Conservation (phyloP, 2,329 filamentous ascomycete species). For the Penicillium sp. region DNA sequence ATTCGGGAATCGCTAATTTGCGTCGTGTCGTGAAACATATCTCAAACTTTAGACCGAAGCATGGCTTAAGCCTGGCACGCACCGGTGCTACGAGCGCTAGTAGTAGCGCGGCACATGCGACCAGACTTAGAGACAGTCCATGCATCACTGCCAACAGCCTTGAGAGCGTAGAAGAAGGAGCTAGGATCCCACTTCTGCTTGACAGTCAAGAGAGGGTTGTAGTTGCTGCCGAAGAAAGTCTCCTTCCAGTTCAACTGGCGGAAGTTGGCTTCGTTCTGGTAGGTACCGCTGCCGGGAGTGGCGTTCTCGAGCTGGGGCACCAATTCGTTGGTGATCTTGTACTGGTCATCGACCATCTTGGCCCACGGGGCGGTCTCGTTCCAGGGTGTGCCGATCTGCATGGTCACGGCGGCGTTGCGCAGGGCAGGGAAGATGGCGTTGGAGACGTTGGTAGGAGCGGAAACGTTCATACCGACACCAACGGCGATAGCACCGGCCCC, state of each 20-base stretch:
- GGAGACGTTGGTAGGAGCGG: constrained; percentile 34
- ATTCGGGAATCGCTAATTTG: background rate
- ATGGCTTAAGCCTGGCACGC: background rate
- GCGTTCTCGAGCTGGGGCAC: constrained; percentile 42
- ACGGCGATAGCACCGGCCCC: constrained; percentile 37
- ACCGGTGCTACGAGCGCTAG: background rate
- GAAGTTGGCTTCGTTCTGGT: constrained; percentile 48
- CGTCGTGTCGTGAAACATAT: background rate
- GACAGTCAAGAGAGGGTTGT: constrained; percentile 35
- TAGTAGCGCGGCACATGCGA: constrained; percentile 30
- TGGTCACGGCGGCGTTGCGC: constrained; percentile 41
- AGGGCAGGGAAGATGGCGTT: constrained; percentile 46
- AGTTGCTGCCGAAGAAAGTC: constrained; percentile 47
- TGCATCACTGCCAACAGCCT: constrained; percentile 41
- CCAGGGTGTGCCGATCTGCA: constrained; percentile 37
- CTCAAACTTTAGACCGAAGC: background rate
- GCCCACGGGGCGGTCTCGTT: constrained; percentile 41
- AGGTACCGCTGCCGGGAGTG: constrained; percentile 42
- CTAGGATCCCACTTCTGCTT: constrained; percentile 47
- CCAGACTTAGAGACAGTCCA: constrained; percentile 33
- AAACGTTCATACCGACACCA: constrained; percentile 43
- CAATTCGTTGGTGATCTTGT: constrained; percentile 42
- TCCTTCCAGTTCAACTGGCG: constrained; percentile 43
- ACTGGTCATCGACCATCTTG: constrained; percentile 38
- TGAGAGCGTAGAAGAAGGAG: constrained; percentile 43